Conservation (phyloP, 768 basidiomycete genomes). For the Boletus pseudopeckii region DNA sequence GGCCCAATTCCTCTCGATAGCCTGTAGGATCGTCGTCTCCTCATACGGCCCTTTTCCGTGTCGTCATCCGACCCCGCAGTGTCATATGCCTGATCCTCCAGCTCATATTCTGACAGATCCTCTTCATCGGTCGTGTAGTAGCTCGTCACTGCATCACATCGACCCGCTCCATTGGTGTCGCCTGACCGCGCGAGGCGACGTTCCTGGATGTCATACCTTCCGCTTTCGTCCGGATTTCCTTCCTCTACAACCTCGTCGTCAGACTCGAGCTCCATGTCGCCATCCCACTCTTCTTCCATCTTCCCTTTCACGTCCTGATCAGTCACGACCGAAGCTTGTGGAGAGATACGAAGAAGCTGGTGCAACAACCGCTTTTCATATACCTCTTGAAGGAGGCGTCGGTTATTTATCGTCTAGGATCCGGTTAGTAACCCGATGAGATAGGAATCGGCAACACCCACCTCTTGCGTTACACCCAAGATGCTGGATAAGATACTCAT, state of each 20-base stretch:
- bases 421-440: slow-evolving; percentile 1
- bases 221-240: slow-evolving; percentile 47
- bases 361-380: slow-evolving; percentile 61
- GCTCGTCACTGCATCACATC: slow-evolving; percentile 39
- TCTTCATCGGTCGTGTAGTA: slow-evolving; percentile 47
- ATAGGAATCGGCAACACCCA: slow-evolving; percentile 30
- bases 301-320: slow-evolving; percentile 9
- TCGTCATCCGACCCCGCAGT: slow-evolving; percentile 26
- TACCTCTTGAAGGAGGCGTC: slow-evolving; percentile 64
- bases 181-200: slow-evolving; percentile 46
- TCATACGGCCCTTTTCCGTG: slow-evolving; percentile 1
- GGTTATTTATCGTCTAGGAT: slow-evolving; percentile 67
- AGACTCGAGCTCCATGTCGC: slow-evolving; percentile 33
- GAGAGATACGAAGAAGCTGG: slow-evolving; percentile 46
- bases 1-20: slow-evolving; percentile 48
- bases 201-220: slow-evolving; percentile 53
- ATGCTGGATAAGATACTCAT: slow-evolving; percentile 78
- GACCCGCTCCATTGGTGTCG: slow-evolving; percentile 36
- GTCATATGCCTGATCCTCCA: slow-evolving; percentile 27
- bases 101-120: slow-evolving; percentile 31
- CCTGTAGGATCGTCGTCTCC: slow-evolving; percentile 51
- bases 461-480: slow-evolving; percentile 83
- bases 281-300: slow-evolving; percentile 37
- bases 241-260: slow-evolving; percentile 16
- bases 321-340: slow-evolving; percentile 14